Evolutionary conservation across 495 filamentous ascomycete genomes (phyloP), one percentile per base, ranked within the genome.

Genomic region (Pyrenopolyporus hunteri): DNA sequence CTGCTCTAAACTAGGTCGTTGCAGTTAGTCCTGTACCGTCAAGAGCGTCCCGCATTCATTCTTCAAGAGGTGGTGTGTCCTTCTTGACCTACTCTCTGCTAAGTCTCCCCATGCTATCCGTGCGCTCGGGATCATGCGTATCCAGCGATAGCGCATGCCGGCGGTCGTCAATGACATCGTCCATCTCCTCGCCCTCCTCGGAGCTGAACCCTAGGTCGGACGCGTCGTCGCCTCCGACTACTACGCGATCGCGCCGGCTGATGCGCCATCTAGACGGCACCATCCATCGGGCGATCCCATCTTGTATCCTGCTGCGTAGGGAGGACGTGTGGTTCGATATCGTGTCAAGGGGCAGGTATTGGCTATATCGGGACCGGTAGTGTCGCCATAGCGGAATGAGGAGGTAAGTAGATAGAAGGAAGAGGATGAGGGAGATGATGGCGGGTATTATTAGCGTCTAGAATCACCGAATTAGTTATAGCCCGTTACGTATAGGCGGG

Each of bases 371-470:
- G 59, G 81, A 79, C 56, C 86, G 89, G 72, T 93, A 89, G 43
- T 83, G 84, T 23, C 83, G 87, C 82, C 90, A 89, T 63, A 91
- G 74, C 2, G 92, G 92, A 32, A 93, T 67, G 70, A 93, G 64
- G 47, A 89, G 68, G 71, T 88, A 90, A 47, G 84, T 86, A 42
- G 87, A 71, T 39, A 89, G 58, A 68, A 93, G 74, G 74, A 91
- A 96, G 66, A 96, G 77, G 42, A 84, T 69, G 46, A 92, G 79
- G 32, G 91, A 89, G 71, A 94, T 88, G 57, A 89, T 56, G 49
- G 90, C 89, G 2, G 92, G 92, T 44, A 93, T 78, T 62, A 93
- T 72, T 40, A 97, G 73, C 2, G 88, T 90, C 91, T 97, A 47
- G 32, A 50, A 25, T 8, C 39, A 35, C 48, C 49, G 29, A 52